Base-by-base conservation (phyloP, 371 early-diverging fungal genomes). In the Amoeboaphelidium occidentale region DNA sequence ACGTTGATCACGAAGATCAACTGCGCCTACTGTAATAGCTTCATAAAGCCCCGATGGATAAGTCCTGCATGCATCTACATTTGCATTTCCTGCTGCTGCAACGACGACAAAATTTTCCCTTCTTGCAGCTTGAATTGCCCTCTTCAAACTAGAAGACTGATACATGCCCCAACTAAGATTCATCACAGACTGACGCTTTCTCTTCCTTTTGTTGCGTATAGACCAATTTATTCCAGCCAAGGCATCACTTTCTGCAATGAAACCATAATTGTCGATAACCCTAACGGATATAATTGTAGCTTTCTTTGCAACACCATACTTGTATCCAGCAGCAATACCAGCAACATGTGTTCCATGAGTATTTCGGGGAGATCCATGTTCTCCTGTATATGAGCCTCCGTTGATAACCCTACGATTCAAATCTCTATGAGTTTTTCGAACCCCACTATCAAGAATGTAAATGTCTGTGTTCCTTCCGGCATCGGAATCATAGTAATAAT, bases 261-360 rank as follows among this genome's bases (percentile, higher is more conserved):
- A 32, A 17, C 39, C 39, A 32, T 6, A 32, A 32, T 6, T 10
- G 6, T 17, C 17, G 10, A 32, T 10, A 6, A 32, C 39, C 39
- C 17, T 32, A 17, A 32, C 39, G 39, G 6, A 10, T 6, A 32
- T 32, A 32, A 32, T 32, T 6, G 39, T 32, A 32, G 39, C 39
- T 52, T 79, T 73, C 68, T 92, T 93, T 58, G 93, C 84, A 23
- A 96, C 82, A 63, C 94, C 97, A 59, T 71, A 84, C 17, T 65
- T 69, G 51, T 74, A 74, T 50, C 89, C 86, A 42, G 74, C 92
- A 61, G 93, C 79, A 12, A 88, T 89, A 54, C 92, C 97, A 3
- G 94, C 87, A 48, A 84, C 85, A 61, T 98, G 99, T 23, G 96
- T 87, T 10, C 39, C 39, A 17, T 32, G 39, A 32, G 10, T 17